Percentiles rank a stretch among this genome's conserved stretches.
phyloP scores from a whole-genome alignment of 2,329 filamentous ascomycete genomes.

The Calonectria pseudoturangicola region DNA sequence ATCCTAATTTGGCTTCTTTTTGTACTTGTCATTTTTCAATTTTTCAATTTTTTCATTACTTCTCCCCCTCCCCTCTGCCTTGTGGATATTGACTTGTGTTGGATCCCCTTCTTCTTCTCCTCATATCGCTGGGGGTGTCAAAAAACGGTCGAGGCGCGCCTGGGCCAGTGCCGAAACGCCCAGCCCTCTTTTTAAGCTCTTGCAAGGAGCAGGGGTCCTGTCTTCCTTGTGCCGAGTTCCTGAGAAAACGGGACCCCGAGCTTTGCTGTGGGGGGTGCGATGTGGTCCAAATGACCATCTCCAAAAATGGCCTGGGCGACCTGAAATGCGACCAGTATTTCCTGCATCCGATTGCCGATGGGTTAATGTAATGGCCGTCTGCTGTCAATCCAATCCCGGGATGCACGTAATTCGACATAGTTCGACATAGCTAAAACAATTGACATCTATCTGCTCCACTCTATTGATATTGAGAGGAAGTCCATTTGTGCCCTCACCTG shows the following conservation, averaged over 20 bases:
- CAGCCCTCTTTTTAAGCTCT: slow-evolving; percentile 27
- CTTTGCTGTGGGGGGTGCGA: not conserved
- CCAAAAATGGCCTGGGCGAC: slow-evolving; percentile 10
- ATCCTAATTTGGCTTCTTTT: too few relatives aligned
- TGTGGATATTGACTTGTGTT: not conserved
- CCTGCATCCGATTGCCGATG: slow-evolving; percentile 15
- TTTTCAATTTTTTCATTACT: too few relatives aligned
- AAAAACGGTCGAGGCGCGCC: not conserved
- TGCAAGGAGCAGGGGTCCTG: not conserved
- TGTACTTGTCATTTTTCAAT: too few relatives aligned
- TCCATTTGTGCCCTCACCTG: too few relatives aligned
- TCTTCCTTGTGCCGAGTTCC: not conserved
- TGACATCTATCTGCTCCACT: too few relatives aligned
- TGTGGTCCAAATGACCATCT: not conserved
- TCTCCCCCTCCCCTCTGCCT: too few relatives aligned
- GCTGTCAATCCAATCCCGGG: not conserved
- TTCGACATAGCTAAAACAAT: too few relatives aligned
- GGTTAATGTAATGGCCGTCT: too few relatives aligned
- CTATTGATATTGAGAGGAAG: too few relatives aligned
- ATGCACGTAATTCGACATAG: not conserved
- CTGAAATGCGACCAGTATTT: slow-evolving; percentile 22
- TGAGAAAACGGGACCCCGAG: not conserved
- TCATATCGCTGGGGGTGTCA: slow-evolving; percentile 9
- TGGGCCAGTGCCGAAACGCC: slow-evolving; percentile 2
- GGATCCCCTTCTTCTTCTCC: not conserved